These are phyloP conservation scores for Russula brevipes DNA, from an alignment of 768 basidiomycete genomes.

Conservation along the genomic window DNA sequence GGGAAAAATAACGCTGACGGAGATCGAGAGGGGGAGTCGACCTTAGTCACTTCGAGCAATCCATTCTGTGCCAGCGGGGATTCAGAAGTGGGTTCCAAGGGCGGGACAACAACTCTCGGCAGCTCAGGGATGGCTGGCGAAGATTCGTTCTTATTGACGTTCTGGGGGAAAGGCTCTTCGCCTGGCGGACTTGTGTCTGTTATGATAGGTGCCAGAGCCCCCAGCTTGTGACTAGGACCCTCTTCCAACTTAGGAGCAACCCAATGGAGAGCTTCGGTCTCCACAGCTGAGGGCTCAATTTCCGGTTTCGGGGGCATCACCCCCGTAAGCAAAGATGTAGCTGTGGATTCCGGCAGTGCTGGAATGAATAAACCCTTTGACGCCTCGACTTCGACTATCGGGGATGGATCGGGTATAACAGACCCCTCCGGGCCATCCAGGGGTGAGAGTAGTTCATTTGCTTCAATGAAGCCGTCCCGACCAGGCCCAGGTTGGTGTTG, in stretches of 20 bases:
- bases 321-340: neutral
- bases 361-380: neutral
- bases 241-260: neutral
- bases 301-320: neutral
- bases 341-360: neutral
- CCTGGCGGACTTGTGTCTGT: neutral
- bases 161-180: neutral
- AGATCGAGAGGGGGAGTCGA: neutral
- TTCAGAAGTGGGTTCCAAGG: neutral
- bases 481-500: neutral
- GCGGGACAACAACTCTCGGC: conserved; percentile 5
- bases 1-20: conserved; percentile 4
- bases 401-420: neutral
- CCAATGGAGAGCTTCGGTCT: neutral
- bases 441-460: conserved; percentile 1
- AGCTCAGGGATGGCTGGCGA: neutral
- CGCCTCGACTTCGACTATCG: neutral
- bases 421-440: neutral
- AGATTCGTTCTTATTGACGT: neutral
- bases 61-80: neutral
- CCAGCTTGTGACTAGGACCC: neutral
- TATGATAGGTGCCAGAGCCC: neutral
- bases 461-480: neutral
- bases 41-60: neutral
- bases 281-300: neutral